Evolutionary conservation across 2,329 filamentous ascomycete genomes (phyloP), one percentile per base, ranked within the genome.

Genomic region (Cordyceps farinosa): DNA sequence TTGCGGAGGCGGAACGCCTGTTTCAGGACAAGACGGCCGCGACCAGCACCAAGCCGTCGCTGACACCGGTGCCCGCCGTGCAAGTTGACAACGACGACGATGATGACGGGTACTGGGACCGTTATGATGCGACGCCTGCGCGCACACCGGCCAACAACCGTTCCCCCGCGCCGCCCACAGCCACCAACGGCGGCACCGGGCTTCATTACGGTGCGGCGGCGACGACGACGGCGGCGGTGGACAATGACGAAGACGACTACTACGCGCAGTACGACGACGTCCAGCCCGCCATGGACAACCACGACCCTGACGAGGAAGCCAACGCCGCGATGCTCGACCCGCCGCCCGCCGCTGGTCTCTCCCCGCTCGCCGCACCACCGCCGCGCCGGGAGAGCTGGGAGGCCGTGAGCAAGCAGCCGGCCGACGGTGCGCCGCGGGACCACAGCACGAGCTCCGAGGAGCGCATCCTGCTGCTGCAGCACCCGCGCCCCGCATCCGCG

Each of bases 61-160:
- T 55, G 38, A 47, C 47, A 36, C 34, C 58, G 52, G 44, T 63
- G 66, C 48, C 59, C 4, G 22, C 17, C 53, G 36, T 17, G 9
- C 10, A 62, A 8, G 70, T 71, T 0, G 77, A 82, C 1, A 84
- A 87, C 0, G 86, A 87, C 0, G 88, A 90, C 29, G 88, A 90
- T 38, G 88, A 92, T 65, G 89, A 91, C 67, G 88, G 87, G 68
- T 94, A 94, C 74, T 94, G 90, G 90, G 88, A 86, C 38, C 84
- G 86, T 65, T 93, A 94, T 73, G 90, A 91, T 72, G 84, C 84
- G 32, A 91, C 88, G 4, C 88, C 90, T 1, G 82, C 83, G 2
- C 80, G 82, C 51, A 90, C 87, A 10, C 87, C 88, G 1, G 86
- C 82, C 7, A 75, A 79, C 29, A 86, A 88, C 70, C 80, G 79